phyloP scores from a whole-genome alignment of 2,329 filamentous ascomycete genomes.

The Aspergillus tubingensis region DNA sequence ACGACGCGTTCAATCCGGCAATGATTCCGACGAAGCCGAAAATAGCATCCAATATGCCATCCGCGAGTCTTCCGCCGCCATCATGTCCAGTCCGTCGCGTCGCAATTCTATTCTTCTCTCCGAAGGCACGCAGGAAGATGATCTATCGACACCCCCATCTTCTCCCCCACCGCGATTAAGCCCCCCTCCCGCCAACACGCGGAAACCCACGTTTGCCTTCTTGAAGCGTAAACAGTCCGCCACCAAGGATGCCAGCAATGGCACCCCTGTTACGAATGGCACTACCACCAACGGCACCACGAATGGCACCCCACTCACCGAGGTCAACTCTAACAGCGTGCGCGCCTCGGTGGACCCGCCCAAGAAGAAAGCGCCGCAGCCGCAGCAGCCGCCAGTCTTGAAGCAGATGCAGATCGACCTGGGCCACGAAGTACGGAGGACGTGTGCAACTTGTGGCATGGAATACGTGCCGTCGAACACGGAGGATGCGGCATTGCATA shows the following conservation, averaged over 20 bases:
- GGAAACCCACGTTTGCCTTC: slow-evolving; percentile 55
- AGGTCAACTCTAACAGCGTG: slow-evolving; percentile 49
- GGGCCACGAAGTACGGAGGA: slow-evolving; percentile 57
- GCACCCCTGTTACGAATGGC: neutral
- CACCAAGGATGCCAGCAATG: slow-evolving; percentile 27
- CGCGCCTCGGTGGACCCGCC: slow-evolving; percentile 42
- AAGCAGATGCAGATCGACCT: slow-evolving; percentile 65
- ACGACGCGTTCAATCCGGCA: slow-evolving; percentile 43
- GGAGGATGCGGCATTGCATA: slow-evolving; percentile 64
- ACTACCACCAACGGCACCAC: slow-evolving; percentile 25
- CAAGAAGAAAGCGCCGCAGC: slow-evolving; percentile 38
- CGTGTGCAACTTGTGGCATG: slow-evolving; percentile 65
- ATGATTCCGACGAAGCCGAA: slow-evolving; percentile 46
- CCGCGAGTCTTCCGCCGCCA: slow-evolving; percentile 48
- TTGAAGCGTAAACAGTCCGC: slow-evolving; percentile 48
- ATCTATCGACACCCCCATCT: slow-evolving; percentile 54
- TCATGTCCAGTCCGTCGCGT: slow-evolving; percentile 50
- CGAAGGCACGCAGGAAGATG: slow-evolving; percentile 45
- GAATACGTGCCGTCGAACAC: slow-evolving; percentile 64
- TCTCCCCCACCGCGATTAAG: slow-evolving; percentile 52
- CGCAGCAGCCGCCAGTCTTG: slow-evolving; percentile 40
- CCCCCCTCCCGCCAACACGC: slow-evolving; percentile 45
- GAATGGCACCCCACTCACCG: slow-evolving; percentile 43
- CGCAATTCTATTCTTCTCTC: slow-evolving; percentile 49
- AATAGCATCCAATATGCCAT: slow-evolving; percentile 51